Conservation (phyloP, 345 rosid genomes). For the Euphorbia lathyris region DNA sequence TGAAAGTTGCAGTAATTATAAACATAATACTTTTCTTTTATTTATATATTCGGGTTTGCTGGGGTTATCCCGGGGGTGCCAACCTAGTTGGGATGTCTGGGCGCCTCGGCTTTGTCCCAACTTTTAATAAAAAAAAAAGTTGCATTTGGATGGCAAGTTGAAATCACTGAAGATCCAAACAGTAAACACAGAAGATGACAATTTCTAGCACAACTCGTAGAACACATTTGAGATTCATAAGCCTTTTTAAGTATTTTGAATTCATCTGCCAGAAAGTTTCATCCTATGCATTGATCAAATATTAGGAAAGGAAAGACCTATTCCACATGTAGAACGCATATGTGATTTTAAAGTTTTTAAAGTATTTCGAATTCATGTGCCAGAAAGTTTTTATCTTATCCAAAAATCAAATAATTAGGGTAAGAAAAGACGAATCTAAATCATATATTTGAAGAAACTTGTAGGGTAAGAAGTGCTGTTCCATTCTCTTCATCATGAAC, state of each 20-base stretch:
- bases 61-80: no score
- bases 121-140: neutral
- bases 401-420: neutral
- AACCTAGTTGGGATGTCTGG: no score
- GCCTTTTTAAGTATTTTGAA: neutral
- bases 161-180: neutral
- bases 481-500: neutral
- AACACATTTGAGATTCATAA: neutral
- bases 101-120: no score
- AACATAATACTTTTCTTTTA: no score
- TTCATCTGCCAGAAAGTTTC: neutral
- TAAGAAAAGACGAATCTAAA: neutral
- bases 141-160: neutral
- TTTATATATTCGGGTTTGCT: no score
- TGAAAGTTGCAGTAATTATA: neutral
- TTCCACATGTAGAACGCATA: neutral
- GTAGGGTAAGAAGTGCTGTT: neutral
- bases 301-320: neutral
- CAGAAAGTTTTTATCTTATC: neutral
- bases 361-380: neutral
- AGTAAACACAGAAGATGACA: neutral
- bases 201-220: neutral
- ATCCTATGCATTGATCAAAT: neutral
- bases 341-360: no score
- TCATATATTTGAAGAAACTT: neutral